Conservation (phyloP, 257 asterid genomes). For the Scutellaria barbata region DNA sequence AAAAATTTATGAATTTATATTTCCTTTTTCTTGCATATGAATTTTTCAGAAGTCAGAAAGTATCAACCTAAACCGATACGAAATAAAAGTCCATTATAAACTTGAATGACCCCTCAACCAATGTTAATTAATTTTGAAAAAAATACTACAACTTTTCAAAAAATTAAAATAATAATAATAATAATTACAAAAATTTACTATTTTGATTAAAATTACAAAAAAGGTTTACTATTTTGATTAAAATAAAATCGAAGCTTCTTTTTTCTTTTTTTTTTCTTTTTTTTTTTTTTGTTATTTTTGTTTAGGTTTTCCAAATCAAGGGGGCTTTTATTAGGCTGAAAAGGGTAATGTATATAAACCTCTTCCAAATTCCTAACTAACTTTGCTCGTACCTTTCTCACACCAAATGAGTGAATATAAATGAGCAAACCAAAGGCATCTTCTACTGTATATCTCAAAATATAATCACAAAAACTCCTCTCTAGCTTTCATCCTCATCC, state of each 20-base stretch:
- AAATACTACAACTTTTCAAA: background rate
- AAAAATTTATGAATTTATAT: too few species aligned
- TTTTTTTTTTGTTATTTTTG: too few species aligned
- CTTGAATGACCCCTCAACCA: constrained; percentile 21
- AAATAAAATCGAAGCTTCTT: too few species aligned
- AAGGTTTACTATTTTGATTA: background rate
- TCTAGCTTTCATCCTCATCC: constrained; percentile 29
- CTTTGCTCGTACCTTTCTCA: constrained; percentile 35
- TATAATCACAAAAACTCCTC: constrained; percentile 12
- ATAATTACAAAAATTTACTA: too few species aligned
- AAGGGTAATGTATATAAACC: constrained; percentile 41
- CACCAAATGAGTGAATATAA: constrained; percentile 47
- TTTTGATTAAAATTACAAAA: background rate
- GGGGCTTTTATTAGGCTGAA: background rate
- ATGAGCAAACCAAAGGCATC: constrained; percentile 45
- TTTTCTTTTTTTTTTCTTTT: too few species aligned
- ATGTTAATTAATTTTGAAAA: background rate
- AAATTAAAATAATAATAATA: too few species aligned
- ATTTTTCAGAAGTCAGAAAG: background rate
- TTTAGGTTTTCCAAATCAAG: background rate
- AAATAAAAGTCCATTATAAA: background rate
- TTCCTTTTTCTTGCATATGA: background rate
- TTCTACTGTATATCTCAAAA: constrained; percentile 16
- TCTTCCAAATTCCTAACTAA: constrained; percentile 35
- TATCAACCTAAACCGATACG: background rate